A percentile compares a stretch with the other conserved stretches of the same genome.
These are phyloP conservation scores for Penicillium sp. DNA, from an alignment of 2,329 filamentous ascomycete genomes.

Conservation along the genomic window DNA sequence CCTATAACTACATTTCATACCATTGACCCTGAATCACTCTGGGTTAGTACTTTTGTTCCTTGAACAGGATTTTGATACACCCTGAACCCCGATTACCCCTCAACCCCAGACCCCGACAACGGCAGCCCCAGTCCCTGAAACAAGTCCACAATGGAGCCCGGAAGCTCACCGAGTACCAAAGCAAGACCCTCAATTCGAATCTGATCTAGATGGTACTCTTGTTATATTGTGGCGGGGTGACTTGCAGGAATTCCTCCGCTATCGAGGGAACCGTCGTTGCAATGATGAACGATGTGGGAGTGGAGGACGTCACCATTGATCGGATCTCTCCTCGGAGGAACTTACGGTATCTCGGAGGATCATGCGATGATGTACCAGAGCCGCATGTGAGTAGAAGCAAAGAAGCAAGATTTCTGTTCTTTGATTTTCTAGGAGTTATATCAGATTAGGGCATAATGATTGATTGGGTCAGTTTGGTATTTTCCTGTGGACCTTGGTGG, in stretches of 20 bases:
- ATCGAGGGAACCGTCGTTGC: neutral
- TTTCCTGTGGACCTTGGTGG: conserved; percentile 8
- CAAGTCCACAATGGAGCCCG: neutral
- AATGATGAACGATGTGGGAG: conserved; percentile 2
- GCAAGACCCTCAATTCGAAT: neutral
- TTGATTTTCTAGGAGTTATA: neutral
- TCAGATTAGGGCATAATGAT: neutral
- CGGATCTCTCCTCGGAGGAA: conserved; percentile 3
- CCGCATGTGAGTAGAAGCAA: neutral
- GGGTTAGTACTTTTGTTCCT: neutral
- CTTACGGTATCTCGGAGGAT: neutral
- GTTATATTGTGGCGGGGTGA: neutral
- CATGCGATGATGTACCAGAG: neutral
- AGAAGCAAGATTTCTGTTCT: neutral
- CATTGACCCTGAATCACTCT: neutral
- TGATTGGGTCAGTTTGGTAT: neutral
- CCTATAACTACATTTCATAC: neutral
- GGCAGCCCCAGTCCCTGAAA: neutral
- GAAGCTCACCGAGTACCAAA: neutral
- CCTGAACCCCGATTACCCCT: neutral
- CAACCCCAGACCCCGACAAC: neutral
- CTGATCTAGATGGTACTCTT: neutral
- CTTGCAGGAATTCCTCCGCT: neutral
- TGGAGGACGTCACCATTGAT: conserved; percentile 23
- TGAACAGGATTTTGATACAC: neutral